Conservation (phyloP, 257 asterid species). For the Solanum gracilifrons region DNA sequence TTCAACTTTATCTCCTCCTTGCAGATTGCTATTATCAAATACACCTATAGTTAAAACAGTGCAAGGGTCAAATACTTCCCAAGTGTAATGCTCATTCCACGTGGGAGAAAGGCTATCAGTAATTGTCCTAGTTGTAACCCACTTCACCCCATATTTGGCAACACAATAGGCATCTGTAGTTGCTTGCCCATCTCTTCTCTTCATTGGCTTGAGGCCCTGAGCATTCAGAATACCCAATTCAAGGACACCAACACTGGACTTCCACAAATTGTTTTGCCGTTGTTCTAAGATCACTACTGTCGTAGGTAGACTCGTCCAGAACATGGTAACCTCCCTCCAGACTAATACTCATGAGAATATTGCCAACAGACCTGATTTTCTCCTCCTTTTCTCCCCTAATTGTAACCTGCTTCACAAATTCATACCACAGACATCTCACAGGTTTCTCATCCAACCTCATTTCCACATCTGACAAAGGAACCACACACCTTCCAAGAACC, state of each 20-base stretch:
- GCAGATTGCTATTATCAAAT: slow-evolving; percentile 48
- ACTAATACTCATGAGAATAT: slow-evolving; percentile 40
- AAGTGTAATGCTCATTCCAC: slow-evolving; percentile 71
- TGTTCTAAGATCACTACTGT: slow-evolving; percentile 65
- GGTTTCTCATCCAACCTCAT: slow-evolving; percentile 47
- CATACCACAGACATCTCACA: slow-evolving; percentile 39
- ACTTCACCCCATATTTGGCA: slow-evolving; percentile 58
- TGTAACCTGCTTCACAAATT: slow-evolving; percentile 37
- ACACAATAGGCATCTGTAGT: slow-evolving; percentile 69
- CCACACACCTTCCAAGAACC: slow-evolving; percentile 42
- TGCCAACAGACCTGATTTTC: slow-evolving; percentile 50
- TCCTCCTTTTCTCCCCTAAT: slow-evolving; percentile 47
- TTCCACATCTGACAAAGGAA: slow-evolving; percentile 44
- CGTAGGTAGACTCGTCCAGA: slow-evolving; percentile 51
- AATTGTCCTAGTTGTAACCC: slow-evolving; percentile 64
- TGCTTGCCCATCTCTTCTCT: slow-evolving; percentile 42
- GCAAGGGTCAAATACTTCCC: slow-evolving; percentile 75
- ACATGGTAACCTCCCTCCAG: slow-evolving; percentile 77
- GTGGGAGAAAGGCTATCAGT: slow-evolving; percentile 54
- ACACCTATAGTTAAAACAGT: slow-evolving; percentile 63
- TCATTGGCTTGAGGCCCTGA: slow-evolving; percentile 50
- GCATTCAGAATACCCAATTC: slow-evolving; percentile 58
- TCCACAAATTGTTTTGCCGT: slow-evolving; percentile 59
- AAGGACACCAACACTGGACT: slow-evolving; percentile 49
- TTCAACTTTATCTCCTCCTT: slow-evolving; percentile 47